These are phyloP conservation scores for Arabidopsis hybrid DNA, from an alignment of 441 rosid genomes.

Conservation along the genomic window DNA sequence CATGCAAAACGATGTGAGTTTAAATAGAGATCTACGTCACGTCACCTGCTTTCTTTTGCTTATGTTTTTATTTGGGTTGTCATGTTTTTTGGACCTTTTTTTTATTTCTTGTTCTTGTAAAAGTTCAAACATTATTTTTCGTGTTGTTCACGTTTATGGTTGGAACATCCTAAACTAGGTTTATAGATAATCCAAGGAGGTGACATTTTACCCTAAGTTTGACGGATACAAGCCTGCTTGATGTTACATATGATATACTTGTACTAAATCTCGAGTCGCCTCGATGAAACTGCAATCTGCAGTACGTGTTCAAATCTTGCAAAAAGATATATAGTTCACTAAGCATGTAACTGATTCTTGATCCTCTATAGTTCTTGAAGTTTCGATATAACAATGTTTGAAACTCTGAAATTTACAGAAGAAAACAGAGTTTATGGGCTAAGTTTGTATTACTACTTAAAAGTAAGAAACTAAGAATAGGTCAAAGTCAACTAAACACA, in stretches of 20 bases:
- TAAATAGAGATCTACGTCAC: slow-evolving; percentile 1
- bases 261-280: not conserved
- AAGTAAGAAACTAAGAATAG: not conserved
- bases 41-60: not conserved
- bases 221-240: not conserved
- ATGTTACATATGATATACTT: not conserved
- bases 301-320: no score
- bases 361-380: slow-evolving; percentile 6
- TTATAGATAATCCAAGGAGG: not conserved
- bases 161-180: slow-evolving; percentile 1
- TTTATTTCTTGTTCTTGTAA: slow-evolving; percentile 3
- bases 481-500: slow-evolving; percentile 28
- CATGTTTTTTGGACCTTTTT: not conserved
- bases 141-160: not conserved
- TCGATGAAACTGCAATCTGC: not conserved
- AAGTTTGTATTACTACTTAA: not conserved
- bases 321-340: not conserved
- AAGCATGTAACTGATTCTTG: slow-evolving; percentile 26
- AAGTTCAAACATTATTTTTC: not conserved
- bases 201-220: not conserved
- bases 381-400: not conserved
- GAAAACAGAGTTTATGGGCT: not conserved
- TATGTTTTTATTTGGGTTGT: not conserved
- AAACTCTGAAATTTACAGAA: not conserved
- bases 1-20: not conserved